Conservation (phyloP, 108 stramenopile species). For the Skeletonema marinoi region DNA sequence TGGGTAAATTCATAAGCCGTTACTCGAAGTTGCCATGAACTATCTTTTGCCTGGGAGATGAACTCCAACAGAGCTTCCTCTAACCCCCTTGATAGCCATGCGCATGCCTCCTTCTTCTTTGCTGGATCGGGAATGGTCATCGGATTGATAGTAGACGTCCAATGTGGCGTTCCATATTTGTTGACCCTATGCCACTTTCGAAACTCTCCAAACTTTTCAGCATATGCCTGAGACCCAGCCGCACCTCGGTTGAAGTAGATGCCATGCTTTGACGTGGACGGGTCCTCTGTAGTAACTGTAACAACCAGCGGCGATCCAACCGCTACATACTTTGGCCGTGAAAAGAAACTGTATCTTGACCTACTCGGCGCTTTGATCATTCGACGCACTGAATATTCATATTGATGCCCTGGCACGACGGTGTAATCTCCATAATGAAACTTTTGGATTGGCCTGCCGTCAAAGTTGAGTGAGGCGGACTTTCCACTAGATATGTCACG, state of each 20-base stretch:
- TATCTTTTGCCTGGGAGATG: conserved; percentile 26
- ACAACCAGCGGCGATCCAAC: conserved; percentile 21
- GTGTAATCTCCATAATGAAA: conserved; percentile 43
- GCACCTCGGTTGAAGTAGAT: conserved; percentile 46
- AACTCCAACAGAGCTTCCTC: conserved; percentile 42
- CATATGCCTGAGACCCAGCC: conserved; percentile 43
- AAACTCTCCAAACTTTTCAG: conserved; percentile 27
- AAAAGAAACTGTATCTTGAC: neutral
- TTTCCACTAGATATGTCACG: conserved; percentile 13
- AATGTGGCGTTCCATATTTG: conserved; percentile 14
- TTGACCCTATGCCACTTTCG: conserved; percentile 20
- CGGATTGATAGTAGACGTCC: conserved; percentile 33
- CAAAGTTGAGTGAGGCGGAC: conserved; percentile 25
- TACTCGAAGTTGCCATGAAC: conserved; percentile 16
- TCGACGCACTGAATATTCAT: conserved; percentile 35
- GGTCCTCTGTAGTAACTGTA: conserved; percentile 36
- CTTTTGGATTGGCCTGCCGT: conserved; percentile 37
- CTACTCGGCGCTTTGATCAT: conserved; percentile 13
- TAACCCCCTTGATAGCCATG: conserved; percentile 45
- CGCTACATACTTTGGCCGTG: conserved; percentile 6
- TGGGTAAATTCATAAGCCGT: conserved; percentile 47
- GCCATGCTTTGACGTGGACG: conserved; percentile 21
- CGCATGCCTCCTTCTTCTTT: conserved; percentile 33
- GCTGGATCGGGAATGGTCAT: conserved; percentile 34
- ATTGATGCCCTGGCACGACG: conserved; percentile 18